Base-by-base conservation (phyloP, 331 rosid species). In the Quercus phellos region DNA sequence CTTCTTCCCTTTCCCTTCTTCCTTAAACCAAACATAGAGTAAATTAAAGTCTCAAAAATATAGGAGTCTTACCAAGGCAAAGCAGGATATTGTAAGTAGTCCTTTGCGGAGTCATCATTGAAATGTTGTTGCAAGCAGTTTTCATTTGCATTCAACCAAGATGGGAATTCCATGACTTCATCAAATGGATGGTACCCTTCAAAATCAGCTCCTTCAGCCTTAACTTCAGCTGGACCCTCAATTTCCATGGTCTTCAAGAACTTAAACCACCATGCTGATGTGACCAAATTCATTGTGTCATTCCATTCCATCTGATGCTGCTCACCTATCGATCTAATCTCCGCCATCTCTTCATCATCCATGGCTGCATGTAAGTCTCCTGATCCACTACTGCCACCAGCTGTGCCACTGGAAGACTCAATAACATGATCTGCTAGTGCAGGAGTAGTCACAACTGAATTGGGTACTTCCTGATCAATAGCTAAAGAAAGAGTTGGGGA, bases 231-330 rank as follows among this genome's bases (percentile, higher is more conserved):
- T 55, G 86, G 79, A 63, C 51, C 82, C 26, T 78, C 85, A 35
- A 81, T 79, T 74, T 92, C 93, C 85, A 83, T 84, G 55, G 77
- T 78, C 86, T 83, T 87, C 90, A 89, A 80, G 82, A 85, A 89
- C 78, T 87, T 92, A 71, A 86, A 85, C 97, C 98, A 94, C 89
- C 93, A 84, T 46, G 98, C 98, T 77, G 96, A 90, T 54, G 90
- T 89, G n/a, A 87, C 92, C 89, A 87, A 80, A 77, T 84, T 92
- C 89, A 92, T 81, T 27, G 90, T 84, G 79, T 92, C 97, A 84
- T 79, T 89, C 96, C 97, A 92, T 78, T 92, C 93, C 90, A 90
- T 87, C 84, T 92, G 90, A 78, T 90, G 84, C 80, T 83, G 96
- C 75, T 94, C 96, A 21, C 98, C 98, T 17, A 90, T 77, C 46